Evolutionary conservation across 2,329 filamentous ascomycete genomes (phyloP).

Genomic region (Colletotrichum somersetense): DNA sequence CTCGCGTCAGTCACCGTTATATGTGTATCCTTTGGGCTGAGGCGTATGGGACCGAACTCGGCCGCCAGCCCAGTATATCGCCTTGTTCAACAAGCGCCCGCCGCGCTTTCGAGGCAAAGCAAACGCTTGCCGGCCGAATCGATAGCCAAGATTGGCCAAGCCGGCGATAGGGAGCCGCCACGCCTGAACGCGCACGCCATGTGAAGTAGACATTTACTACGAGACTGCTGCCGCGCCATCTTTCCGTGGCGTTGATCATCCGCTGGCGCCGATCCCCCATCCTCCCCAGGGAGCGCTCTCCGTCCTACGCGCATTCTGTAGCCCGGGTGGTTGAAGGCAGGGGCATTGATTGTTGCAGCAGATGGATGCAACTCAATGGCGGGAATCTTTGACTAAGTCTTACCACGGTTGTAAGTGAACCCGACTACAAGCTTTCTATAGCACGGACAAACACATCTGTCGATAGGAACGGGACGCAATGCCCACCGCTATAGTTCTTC

Average conservation of each 20-base stretch:
- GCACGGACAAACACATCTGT: not conserved
- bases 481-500: not conserved
- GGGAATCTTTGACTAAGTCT: not conserved
- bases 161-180: slow-evolving; percentile 18
- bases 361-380: not conserved
- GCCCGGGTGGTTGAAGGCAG: not conserved
- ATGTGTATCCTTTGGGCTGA: too few species aligned
- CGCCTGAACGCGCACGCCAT: slow-evolving; percentile 1
- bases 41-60: too few species aligned
- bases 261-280: not conserved
- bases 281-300: not conserved
- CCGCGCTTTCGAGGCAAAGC: too few species aligned
- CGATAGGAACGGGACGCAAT: not conserved
- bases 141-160: slow-evolving; percentile 1
- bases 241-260: not conserved
- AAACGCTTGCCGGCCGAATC: rapidly evolving
- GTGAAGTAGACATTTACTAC: not conserved
- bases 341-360: not conserved
- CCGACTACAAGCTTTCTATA: not conserved
- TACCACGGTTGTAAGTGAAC: not conserved
- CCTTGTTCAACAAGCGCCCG: not conserved
- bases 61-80: too few species aligned
- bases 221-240: slow-evolving; percentile 2
- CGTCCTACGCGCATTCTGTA: not conserved
- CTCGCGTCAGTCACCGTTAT: not conserved